Base-by-base conservation (phyloP, 495 filamentous ascomycete genomes). In the Trichoderma reesei region DNA sequence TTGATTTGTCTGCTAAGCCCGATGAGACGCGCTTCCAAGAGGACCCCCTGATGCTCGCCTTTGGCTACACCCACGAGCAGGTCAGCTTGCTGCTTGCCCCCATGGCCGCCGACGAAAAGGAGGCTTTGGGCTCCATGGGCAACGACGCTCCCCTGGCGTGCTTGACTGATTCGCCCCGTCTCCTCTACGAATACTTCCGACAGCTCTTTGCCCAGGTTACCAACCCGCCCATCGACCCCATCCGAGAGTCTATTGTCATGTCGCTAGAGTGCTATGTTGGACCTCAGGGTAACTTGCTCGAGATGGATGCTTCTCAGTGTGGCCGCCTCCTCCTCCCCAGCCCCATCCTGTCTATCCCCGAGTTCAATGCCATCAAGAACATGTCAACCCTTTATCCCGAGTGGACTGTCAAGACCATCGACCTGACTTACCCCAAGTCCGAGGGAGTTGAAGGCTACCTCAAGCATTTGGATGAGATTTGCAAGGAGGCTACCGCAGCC, bases 201-300 rank as follows among this genome's bases (percentile, higher is more conserved):
- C 91, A 99, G 79, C 87, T 99, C 38, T 99, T 99, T 73, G 94
- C 94, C 9, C 94, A 99, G 80, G 94, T 99, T 74, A 99, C 94
- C 41, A 99, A 99, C 73, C 94, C 94, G 64, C 94, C 94, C 7
- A 99, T 99, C 73, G 94, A 99, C 71, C 94, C 94, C 7, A 99
- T 99, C 69, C 85, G 94, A 76, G 94, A 99, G 79, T 94, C 94
- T 18, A 94, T 98, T 65, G 94, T 99, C 73, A 99, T 99, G 94
- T 98, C 95, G 59, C 78, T 98, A 41, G 95, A 96, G 69, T 95
- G 95, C 71, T 99, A 98, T 72, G 89, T 99, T 68, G 94, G 94
- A 41, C 94, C 95, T 31, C 94, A 99, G 77, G 94, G 94, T 56
- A 99, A 99, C 74, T 79, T 99, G 51, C 84, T 99, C 41, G 93